A percentile compares a stretch with the other conserved stretches of the same genome.
These are phyloP conservation scores for Verticillium nubilum DNA, from an alignment of 2,329 filamentous ascomycete species.

Conservation along the genomic window DNA sequence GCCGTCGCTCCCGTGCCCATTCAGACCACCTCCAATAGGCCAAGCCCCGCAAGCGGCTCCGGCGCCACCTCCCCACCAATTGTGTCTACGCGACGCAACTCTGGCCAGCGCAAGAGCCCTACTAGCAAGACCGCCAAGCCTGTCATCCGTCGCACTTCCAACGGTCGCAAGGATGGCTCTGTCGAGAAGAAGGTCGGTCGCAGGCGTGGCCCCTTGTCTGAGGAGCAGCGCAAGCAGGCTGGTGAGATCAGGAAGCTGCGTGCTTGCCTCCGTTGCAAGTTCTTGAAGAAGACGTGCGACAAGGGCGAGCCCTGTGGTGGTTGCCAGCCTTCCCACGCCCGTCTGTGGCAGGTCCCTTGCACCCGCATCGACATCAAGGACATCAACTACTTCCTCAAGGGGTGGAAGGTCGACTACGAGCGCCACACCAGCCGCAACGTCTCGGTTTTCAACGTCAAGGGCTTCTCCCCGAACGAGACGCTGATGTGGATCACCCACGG, in stretches of 20 bases:
- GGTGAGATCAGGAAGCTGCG: conserved; percentile 94
- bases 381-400: conserved; percentile 97
- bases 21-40: conserved; percentile 56
- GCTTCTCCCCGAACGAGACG: conserved; percentile 61
- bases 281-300: conserved; percentile 98
- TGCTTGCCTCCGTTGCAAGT: conserved; percentile 93
- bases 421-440: conserved; percentile 82
- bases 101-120: conserved; percentile 69
- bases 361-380: conserved; percentile 98
- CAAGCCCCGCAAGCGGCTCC: conserved; percentile 55
- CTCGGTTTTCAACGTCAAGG: conserved; percentile 93
- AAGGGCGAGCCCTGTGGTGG: conserved; percentile 95
- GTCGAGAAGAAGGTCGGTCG: conserved; percentile 89
- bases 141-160: conserved; percentile 72
- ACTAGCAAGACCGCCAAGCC: conserved; percentile 79
- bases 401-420: conserved; percentile 97
- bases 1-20: conserved; percentile 65
- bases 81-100: conserved; percentile 61
- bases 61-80: conserved; percentile 57
- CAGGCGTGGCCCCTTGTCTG: conserved; percentile 81
- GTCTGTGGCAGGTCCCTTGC: conserved; percentile 95
- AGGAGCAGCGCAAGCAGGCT: conserved; percentile 92
- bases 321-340: conserved; percentile 91
- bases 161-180: conserved; percentile 71
- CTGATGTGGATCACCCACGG: conserved; percentile 92